Conservation (phyloP, 2,329 filamentous ascomycete species). For the Diplodia sapinea region DNA sequence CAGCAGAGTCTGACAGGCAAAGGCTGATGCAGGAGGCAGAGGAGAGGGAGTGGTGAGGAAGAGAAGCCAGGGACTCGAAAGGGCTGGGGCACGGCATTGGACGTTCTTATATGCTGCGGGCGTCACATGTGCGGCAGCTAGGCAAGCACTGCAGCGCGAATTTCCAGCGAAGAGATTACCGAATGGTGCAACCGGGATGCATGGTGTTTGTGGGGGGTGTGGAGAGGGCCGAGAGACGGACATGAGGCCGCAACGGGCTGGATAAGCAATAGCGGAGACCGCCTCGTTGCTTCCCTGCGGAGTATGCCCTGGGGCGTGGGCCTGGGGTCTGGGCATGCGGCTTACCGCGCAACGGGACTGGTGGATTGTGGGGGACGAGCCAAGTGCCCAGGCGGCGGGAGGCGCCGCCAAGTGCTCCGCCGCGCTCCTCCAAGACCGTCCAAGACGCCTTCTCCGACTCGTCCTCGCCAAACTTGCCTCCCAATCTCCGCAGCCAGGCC, state of each 20-base stretch:
- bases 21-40: neutral
- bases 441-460: slow-evolving; percentile 28
- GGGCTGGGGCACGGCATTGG: neutral
- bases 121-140: slow-evolving; percentile 6
- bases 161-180: slow-evolving; percentile 14
- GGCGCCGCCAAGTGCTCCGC: slow-evolving; percentile 23
- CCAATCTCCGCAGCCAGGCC: neutral
- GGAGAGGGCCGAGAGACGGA: slow-evolving; percentile 23
- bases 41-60: neutral
- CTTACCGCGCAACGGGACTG: slow-evolving; percentile 2
- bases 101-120: neutral
- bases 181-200: slow-evolving; percentile 19
- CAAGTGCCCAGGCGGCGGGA: slow-evolving; percentile 25
- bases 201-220: slow-evolving; percentile 24
- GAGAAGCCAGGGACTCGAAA: neutral
- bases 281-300: slow-evolving; percentile 22
- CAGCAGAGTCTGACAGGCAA: neutral
- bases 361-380: slow-evolving; percentile 9
- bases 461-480: slow-evolving; percentile 13
- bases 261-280: slow-evolving; percentile 24
- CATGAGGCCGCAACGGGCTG: slow-evolving; percentile 15
- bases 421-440: slow-evolving; percentile 13
- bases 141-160: slow-evolving; percentile 27
- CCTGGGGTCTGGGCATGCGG: slow-evolving; percentile 15
- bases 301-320: slow-evolving; percentile 20